These are phyloP conservation scores for Flaveria bidentis DNA, from an alignment of 129 eudicot genomes.

Conservation along the genomic window DNA sequence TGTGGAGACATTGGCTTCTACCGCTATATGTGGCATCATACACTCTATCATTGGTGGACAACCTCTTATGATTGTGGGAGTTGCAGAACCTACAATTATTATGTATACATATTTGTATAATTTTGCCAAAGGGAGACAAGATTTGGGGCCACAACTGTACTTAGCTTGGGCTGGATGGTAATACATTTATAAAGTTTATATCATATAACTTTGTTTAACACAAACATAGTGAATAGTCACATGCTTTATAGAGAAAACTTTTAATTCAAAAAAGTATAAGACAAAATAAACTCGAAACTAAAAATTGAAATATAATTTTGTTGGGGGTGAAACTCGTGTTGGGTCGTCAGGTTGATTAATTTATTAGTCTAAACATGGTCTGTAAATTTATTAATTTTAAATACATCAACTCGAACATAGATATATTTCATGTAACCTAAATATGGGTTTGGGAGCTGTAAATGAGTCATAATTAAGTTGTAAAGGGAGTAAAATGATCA, in stretches of 20 bases:
- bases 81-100: constrained; percentile 69
- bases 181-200: background rate
- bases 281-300: too few species aligned
- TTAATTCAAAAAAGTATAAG: background rate
- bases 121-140: constrained; percentile 48
- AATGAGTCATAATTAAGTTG: too few species aligned
- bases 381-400: too few species aligned
- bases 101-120: constrained; percentile 62
- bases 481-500: too few species aligned
- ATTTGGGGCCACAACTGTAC: constrained; percentile 51
- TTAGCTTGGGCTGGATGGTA: constrained; percentile 80
- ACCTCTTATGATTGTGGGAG: constrained; percentile 65
- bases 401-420: too few species aligned
- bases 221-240: background rate
- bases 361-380: too few species aligned
- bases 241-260: background rate
- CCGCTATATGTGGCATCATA: constrained; percentile 65
- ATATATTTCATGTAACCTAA: too few species aligned
- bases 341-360: too few species aligned
- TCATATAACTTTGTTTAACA: background rate
- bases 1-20: constrained; percentile 60
- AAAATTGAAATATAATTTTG: too few species aligned
- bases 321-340: too few species aligned
- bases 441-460: too few species aligned
- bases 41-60: constrained; percentile 68